These are phyloP conservation scores for Hyaloscypha bicolor DNA, from an alignment of 495 filamentous ascomycete genomes.

Conservation along the genomic window DNA sequence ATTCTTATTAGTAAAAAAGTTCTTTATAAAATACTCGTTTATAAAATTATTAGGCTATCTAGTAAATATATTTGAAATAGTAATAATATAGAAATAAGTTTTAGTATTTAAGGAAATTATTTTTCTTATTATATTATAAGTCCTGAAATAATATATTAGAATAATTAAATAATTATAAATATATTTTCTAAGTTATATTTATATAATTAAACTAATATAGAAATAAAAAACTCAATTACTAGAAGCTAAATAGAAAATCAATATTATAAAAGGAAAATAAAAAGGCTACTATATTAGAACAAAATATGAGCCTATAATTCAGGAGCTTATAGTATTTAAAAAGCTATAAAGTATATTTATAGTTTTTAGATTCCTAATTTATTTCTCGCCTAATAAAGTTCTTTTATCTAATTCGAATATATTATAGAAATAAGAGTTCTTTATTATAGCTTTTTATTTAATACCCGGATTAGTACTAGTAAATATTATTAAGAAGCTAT, in stretches of 20 bases:
- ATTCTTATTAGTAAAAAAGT: neutral
- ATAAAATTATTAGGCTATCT: neutral
- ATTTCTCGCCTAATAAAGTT: no score
- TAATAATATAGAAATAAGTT: no score
- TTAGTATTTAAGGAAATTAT: neutral
- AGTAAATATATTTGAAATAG: neutral
- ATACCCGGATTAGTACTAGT: no score
- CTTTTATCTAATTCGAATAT: no score
- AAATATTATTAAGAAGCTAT: no score
- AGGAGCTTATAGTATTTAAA: no score
- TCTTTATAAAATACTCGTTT: neutral
- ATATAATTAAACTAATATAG: neutral
- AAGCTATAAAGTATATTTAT: no score
- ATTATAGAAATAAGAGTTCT: no score
- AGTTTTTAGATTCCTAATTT: no score
- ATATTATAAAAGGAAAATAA: neutral
- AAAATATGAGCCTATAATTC: neutral
- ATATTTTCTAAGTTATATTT: neutral
- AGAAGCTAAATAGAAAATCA: no score
- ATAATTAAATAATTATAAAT: neutral
- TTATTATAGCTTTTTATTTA: no score
- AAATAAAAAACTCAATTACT: neutral
- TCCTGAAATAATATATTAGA: neutral
- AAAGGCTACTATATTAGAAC: neutral
- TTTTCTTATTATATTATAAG: neutral